A percentile compares a stretch with the other conserved stretches of the same genome.
Conservation (phyloP, 1,284 basidiomycete genomes). For the Fistulina hepatica region DNA sequence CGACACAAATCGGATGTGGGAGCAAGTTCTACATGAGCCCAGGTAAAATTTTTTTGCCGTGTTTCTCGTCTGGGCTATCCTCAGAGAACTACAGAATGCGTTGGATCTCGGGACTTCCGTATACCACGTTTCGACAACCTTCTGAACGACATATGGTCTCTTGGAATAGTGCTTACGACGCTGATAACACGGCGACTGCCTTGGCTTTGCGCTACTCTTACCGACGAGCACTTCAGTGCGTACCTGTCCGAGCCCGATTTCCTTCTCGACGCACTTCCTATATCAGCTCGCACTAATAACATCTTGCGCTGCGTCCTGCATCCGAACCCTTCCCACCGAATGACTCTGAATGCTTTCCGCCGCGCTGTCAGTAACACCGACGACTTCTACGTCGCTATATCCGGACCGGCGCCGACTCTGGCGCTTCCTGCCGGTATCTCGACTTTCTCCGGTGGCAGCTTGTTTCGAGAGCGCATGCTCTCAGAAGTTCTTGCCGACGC, state of each 20-base stretch:
- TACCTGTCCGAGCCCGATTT: slow-evolving; percentile 45
- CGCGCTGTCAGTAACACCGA: too few species aligned
- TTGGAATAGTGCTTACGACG: slow-evolving; percentile 62
- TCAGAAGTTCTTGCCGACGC: too few species aligned
- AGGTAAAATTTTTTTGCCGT: slow-evolving; percentile 24
- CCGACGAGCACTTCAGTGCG: slow-evolving; percentile 48
- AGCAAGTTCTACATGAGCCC: slow-evolving; percentile 55
- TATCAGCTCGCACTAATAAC: slow-evolving; percentile 5
- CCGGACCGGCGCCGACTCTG: too few species aligned
- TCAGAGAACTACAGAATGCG: slow-evolving; percentile 5
- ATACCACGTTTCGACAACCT: slow-evolving; percentile 1
- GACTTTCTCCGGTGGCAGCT: too few species aligned
- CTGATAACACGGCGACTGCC: slow-evolving; percentile 63
- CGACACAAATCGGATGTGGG: slow-evolving; percentile 52
- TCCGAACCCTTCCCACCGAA: slow-evolving; percentile 2
- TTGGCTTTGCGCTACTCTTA: slow-evolving; percentile 51
- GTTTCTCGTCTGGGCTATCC: slow-evolving; percentile 8
- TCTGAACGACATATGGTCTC: slow-evolving; percentile 67
- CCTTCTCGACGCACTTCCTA: slow-evolving; percentile 24
- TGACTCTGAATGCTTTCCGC: slow-evolving; percentile 3
- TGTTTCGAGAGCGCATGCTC: too few species aligned
- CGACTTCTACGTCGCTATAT: too few species aligned
- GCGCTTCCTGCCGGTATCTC: too few species aligned
- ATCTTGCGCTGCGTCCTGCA: slow-evolving; percentile 6
- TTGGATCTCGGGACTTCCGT: slow-evolving; percentile 1